Evolutionary conservation across 768 basidiomycete species (phyloP).

Genomic region (Auriscalpium vulgare): DNA sequence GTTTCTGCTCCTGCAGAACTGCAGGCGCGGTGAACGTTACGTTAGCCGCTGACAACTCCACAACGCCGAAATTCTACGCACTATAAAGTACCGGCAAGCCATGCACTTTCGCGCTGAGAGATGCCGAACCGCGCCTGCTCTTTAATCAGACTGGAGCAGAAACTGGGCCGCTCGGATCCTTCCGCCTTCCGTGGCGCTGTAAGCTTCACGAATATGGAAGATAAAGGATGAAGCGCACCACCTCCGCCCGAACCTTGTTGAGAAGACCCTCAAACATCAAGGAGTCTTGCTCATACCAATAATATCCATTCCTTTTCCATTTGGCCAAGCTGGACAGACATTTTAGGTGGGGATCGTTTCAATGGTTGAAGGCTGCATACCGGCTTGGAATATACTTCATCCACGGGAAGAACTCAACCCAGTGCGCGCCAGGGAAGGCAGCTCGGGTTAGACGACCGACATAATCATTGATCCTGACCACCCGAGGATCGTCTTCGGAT

Average conservation of each 20-base stretch:
- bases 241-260: slow-evolving; percentile 3
- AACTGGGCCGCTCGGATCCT: slow-evolving; percentile 3
- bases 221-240: not conserved
- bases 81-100: slow-evolving; percentile 8
- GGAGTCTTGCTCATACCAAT: not conserved
- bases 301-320: slow-evolving; percentile 17
- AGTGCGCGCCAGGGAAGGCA: slow-evolving; percentile 10
- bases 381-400: slow-evolving; percentile 10
- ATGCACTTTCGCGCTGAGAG: slow-evolving; percentile 8
- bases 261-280: slow-evolving; percentile 9
- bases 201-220: not conserved
- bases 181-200: not conserved
- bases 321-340: slow-evolving; percentile 6
- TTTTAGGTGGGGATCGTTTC: too few relatives aligned
- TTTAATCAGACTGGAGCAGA: slow-evolving; percentile 6
- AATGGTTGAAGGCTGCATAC: not conserved
- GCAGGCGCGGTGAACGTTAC: too few relatives aligned
- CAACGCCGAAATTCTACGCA: not conserved
- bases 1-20: slow-evolving; percentile 8
- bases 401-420: slow-evolving; percentile 17
- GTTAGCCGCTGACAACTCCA: not conserved
- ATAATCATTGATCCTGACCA: not conserved
- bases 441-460: not conserved
- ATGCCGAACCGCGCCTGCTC: not conserved
- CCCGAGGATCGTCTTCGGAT: not conserved